Evolutionary conservation across 371 early-diverging fungal genomes (phyloP), one percentile per base, ranked within the genome.

Genomic region (Phascolomyces articulosus): DNA sequence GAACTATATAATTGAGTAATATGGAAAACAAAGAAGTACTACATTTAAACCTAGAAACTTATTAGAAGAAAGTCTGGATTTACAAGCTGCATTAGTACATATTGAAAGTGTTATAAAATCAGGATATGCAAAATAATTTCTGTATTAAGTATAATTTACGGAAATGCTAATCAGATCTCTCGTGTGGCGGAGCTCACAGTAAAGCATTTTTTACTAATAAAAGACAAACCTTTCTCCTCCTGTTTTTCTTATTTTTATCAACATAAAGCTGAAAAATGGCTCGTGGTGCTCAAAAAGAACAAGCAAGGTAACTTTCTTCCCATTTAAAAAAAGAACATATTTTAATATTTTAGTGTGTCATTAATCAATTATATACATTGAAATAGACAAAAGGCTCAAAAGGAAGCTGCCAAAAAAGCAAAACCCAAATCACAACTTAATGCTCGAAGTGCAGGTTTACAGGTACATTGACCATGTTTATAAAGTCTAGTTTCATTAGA

Each of bases 371-470:
- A 23, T 2, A 40, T 24, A 55, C 29, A 18, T 20, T 40, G n/a
- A 3, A 44, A 23, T 48, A 87, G 88, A 72, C 81, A 83, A 72
- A 83, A 75, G 57, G 83, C 83, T 60, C 83, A 82, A 61, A 88
- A 88, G 65, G 73, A 74, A 66, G 86, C 86, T 55, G 85, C 82
- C 24, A 71, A 78, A 47, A 67, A 71, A 58, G 59, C 59, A 11
- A 76, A 75, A 16, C 76, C 74, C 20, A 58, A 65, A 29, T 85
- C 85, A 13, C 88, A 88, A 64, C 71, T 88, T 13, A 72, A 62
- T 54, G 84, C 84, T 64, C 84, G 89, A 63, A 82, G 82, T n/a
- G 86, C 83, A 44, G 89, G 89, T 58, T 71, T 87, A 60, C 79
- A 83, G 69, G 78, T 85, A 71, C 38, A 0, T 10, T 27, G 20